Base-by-base conservation (phyloP, 1,139 yeast genomes). In the Yamadazyma dendronema region DNA sequence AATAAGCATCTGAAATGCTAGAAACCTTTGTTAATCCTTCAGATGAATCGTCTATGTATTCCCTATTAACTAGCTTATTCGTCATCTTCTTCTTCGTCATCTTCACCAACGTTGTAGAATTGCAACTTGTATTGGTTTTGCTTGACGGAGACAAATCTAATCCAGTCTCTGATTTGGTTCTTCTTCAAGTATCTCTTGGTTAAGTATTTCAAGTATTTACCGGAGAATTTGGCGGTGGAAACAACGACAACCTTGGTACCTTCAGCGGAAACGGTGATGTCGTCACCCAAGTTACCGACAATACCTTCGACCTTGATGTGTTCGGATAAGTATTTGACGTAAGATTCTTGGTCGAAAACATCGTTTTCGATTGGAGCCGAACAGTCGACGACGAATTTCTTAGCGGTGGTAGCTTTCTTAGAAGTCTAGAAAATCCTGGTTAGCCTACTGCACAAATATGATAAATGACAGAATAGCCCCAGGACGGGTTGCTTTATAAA, bases 121-220 rank as follows among this genome's bases (percentile, higher is more conserved):
- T 94, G 90, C 79, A 94, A 85, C 74, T 87, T 88, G 88, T 92
- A 94, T 72, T 81, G 84, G 84, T 92, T 89, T 75, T 87, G 88
- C 79, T 89, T 84, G 67, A 86, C 82, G 57, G 98, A 86, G 59
- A 92, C 96, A 66, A 94, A 92, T 84, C 98, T 94, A 76, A 94
- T 89, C 98, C 98, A 92, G 81, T 92, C 98, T 81, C 94, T 85
- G 79, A 90, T 86, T 77, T 87, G 95, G 94, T 89, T 88, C 88
- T 92, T 92, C 96, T 92, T 92, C 76, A 92, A 87, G 94, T 88
- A 92, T 83, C 95, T 90, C 89, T 92, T 92, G 67, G 97, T 87
- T 72, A 92, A 81, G 92, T 90, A 92, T 81, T 92, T 92, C 74
- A 89, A 85, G 95, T 92, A 92, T 80, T 94, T 92, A 78, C 99